These are phyloP conservation scores for Knufia fluminis DNA, from an alignment of 2,329 filamentous ascomycete species.

Conservation along the genomic window DNA sequence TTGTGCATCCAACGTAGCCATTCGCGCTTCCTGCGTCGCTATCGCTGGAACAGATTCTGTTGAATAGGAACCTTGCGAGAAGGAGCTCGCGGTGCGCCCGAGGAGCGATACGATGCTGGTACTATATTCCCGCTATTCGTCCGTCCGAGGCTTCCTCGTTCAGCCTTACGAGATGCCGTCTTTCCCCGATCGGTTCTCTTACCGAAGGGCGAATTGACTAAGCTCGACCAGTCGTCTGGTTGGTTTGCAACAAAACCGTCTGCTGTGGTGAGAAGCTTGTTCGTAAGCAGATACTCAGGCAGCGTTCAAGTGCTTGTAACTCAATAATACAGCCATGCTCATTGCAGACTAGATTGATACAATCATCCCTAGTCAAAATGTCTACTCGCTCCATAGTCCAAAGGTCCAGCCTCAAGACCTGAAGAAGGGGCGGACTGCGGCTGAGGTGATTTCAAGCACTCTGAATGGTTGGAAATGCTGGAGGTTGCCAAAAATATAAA, in stretches of 20 bases:
- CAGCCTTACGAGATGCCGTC: no score
- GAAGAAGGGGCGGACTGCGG: background rate
- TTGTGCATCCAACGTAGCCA: no score
- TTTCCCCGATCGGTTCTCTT: no score
- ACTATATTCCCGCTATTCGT: no score
- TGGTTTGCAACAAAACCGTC: background rate
- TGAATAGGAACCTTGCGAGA: no score
- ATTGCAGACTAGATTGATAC: conserved; percentile 1
- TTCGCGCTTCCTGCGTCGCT: no score
- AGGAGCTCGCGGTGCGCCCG: no score
- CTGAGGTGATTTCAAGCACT: background rate
- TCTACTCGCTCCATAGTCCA: background rate
- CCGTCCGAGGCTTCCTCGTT: no score
- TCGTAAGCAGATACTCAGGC: background rate
- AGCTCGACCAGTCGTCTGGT: background rate
- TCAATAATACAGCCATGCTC: background rate
- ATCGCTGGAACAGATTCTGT: no score
- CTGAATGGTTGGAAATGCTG: background rate
- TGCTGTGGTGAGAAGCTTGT: background rate
- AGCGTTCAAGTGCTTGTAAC: background rate
- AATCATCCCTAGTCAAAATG: background rate
- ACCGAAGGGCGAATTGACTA: background rate
- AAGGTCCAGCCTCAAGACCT: background rate
- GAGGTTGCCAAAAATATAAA: conserved; percentile 7
- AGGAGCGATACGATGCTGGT: no score